Evolutionary conservation across 768 basidiomycete species (phyloP), one percentile per base, ranked within the genome.

Genomic region (Boletales sp.): DNA sequence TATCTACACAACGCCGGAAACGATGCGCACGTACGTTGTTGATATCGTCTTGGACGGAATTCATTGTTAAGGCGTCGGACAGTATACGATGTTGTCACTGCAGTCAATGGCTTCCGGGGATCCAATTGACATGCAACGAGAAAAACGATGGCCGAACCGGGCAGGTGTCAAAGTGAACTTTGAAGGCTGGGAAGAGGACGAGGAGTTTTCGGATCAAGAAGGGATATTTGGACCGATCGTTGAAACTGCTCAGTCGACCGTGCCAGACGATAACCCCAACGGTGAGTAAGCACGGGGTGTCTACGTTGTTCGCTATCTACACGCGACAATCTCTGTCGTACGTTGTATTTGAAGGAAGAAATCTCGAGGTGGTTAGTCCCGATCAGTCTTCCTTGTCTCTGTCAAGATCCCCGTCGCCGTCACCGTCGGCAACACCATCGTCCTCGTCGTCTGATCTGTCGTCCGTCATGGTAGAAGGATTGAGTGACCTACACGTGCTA

Each of bases 1-100:
- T 72, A 75, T 56, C 68, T 87, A 50, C 92, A 92, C 73, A 94
- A 94, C 60, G 90, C 88, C 1, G 90, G 90, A 0, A 93, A 92
- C 60, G 89, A 93, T 64, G 90, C 90, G 2, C 77, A 86, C 63
- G 90, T 91, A 57, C 37, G 83, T 65, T 36, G 83, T 65, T 36
- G 18, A 29, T 6, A 18, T 39, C 32, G 10, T 39, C 44, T 8
- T 31, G 8, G 15, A 27, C 8, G 12, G 13, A 29, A 21, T 15
- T 8, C 17, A 18, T 27, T 2, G 11, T 27, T 64, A 14, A 60
- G 10, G 9, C 9, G 24, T 31, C 19, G n/a, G 21, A 35, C 55
- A 93, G 90, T 88, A 81, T 57, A 90, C 88, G 2, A 70, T 92
- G 49, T 66, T 79, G 40, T 80, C 81, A 12, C 62, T 88, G 63